A percentile compares a stretch with the other conserved stretches of the same genome.
Conservation (phyloP, 1,284 basidiomycete genomes). For the Phlebopus sp. region DNA sequence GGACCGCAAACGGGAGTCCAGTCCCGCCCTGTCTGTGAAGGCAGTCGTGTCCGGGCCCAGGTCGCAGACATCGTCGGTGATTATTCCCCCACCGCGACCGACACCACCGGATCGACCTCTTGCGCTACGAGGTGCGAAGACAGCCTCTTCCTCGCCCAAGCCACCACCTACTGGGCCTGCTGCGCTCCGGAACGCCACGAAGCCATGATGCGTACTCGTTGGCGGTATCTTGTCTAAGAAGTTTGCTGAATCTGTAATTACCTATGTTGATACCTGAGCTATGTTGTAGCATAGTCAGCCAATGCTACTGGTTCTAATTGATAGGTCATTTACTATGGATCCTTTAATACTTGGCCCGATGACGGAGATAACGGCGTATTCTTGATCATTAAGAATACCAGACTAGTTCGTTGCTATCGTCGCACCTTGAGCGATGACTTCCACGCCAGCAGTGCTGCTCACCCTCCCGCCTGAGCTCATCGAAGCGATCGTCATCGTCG, state of each 20-base stretch:
- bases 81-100: conserved; percentile 21
- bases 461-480: conserved; percentile 37
- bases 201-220: no score
- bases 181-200: neutral
- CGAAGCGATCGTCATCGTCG: conserved; percentile 41
- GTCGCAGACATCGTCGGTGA: neutral
- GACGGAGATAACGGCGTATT: no score
- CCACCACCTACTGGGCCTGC: conserved; percentile 2
- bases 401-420: no score
- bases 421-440: neutral
- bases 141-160: conserved; percentile 9
- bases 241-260: no score
- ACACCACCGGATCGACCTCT: conserved; percentile 14
- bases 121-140: conserved; percentile 17
- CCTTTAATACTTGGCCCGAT: no score
- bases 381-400: no score
- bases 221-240: no score
- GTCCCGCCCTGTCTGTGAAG: neutral
- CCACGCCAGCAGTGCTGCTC: conserved; percentile 6
- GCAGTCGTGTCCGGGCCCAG: neutral
- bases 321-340: no score
- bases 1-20: conserved; percentile 10
- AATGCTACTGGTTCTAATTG: no score
- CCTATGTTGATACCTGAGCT: no score
- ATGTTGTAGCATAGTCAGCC: no score